Evolutionary conservation across 1,139 yeast genomes (phyloP).

Genomic region (Debaryomyces singareniensis): DNA sequence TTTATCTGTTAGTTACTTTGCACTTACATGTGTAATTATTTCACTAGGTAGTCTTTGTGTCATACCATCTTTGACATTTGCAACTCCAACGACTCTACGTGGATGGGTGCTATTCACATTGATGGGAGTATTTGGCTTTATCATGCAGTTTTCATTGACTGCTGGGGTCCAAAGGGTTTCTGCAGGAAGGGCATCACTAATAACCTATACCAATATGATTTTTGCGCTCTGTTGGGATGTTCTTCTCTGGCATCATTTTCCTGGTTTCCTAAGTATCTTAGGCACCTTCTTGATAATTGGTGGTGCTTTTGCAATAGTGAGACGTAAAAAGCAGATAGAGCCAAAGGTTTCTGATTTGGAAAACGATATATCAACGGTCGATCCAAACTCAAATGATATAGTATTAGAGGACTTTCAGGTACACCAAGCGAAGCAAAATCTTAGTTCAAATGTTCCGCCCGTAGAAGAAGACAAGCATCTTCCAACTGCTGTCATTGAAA

Average conservation of each 20-base stretch:
- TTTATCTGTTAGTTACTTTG: slow-evolving; percentile 70
- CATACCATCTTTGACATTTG: slow-evolving; percentile 56
- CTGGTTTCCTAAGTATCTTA: slow-evolving; percentile 58
- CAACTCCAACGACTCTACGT: slow-evolving; percentile 47
- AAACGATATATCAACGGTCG: too few species aligned
- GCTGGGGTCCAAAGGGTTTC: slow-evolving; percentile 79
- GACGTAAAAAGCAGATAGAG: slow-evolving; percentile 44
- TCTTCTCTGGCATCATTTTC: slow-evolving; percentile 64
- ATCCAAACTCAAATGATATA: too few species aligned
- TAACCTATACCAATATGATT: slow-evolving; percentile 69
- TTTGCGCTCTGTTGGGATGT: slow-evolving; percentile 80
- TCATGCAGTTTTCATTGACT: slow-evolving; percentile 73
- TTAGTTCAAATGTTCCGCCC: too few species aligned
- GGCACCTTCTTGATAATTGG: slow-evolving; percentile 67
- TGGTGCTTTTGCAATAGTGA: slow-evolving; percentile 57
- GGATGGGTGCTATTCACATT: slow-evolving; percentile 62
- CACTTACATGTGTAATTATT: slow-evolving; percentile 52
- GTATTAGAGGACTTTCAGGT: too few species aligned
- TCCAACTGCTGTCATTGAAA: too few species aligned
- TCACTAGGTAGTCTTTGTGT: slow-evolving; percentile 49
- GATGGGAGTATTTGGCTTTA: slow-evolving; percentile 73
- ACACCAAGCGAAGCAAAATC: too few species aligned
- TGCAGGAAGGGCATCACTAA: slow-evolving; percentile 73
- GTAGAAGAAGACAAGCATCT: too few species aligned
- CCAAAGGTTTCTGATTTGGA: too few species aligned